Conservation (phyloP, 2,329 filamentous ascomycete species). For the Claviceps sorghi region DNA sequence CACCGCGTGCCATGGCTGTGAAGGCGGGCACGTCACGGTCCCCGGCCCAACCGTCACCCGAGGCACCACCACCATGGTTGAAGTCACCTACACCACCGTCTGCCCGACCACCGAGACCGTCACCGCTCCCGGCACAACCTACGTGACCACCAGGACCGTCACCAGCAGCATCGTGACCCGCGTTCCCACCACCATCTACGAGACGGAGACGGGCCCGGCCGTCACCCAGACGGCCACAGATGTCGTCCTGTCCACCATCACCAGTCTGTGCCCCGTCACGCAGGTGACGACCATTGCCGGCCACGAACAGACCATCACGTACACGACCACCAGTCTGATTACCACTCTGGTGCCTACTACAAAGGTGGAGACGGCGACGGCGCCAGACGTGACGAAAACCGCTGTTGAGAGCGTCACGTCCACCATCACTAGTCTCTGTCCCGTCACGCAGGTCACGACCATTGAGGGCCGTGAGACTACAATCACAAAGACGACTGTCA, state of each 20-base stretch:
- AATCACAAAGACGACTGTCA: constrained; percentile 12
- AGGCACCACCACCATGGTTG: constrained; percentile 19
- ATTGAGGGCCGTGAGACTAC: constrained; percentile 11
- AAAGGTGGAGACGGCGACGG: constrained; percentile 16
- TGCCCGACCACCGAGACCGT: constrained; percentile 22
- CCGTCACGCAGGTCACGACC: constrained; percentile 23
- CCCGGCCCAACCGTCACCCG: constrained; percentile 20
- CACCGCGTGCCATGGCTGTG: constrained; percentile 24
- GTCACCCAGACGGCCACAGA: constrained; percentile 17
- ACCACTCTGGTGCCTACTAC: constrained; percentile 16
- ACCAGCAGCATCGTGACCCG: constrained; percentile 15
- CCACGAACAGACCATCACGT: constrained; percentile 7
- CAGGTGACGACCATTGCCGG: constrained; percentile 8
- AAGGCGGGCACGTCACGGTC: constrained; percentile 19
- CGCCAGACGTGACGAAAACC: constrained; percentile 17
- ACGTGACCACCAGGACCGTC: constrained; percentile 12
- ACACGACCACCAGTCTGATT: constrained; percentile 12
- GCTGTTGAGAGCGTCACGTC: constrained; percentile 21
- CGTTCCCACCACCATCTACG: constrained; percentile 16
- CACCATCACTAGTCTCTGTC: constrained; percentile 29
- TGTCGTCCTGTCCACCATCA: constrained; percentile 25
- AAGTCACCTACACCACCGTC: constrained; percentile 25
- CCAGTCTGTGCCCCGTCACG: constrained; percentile 27
- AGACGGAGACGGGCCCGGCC: constrained; percentile 16
- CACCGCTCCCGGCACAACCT: constrained; percentile 20